Evolutionary conservation across 1,284 basidiomycete species (phyloP).

Genomic region (Apiotrichum sp.): DNA sequence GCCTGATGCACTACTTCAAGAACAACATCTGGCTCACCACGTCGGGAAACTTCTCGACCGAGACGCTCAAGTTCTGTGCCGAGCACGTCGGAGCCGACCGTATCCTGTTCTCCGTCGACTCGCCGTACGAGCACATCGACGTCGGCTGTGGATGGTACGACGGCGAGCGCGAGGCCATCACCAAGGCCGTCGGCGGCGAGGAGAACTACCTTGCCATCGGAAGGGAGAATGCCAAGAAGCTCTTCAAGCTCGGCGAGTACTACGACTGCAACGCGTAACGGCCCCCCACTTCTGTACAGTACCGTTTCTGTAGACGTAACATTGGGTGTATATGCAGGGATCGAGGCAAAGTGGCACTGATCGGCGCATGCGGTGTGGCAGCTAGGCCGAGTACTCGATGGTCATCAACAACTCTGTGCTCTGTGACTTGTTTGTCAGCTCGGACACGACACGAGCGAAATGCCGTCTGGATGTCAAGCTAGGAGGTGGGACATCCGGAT

Average conservation of each 20-base stretch:
- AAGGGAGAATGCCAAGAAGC: constrained; percentile 19
- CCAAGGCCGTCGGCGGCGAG: constrained; percentile 15
- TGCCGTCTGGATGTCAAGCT: too few relatives aligned
- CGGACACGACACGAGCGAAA: too few relatives aligned
- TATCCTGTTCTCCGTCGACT: constrained; percentile 42
- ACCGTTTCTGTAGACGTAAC: too few relatives aligned
- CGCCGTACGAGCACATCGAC: constrained; percentile 41
- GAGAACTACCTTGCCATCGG: constrained; percentile 18
- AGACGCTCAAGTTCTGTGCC: constrained; percentile 30
- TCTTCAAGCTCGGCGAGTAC: constrained; percentile 20
- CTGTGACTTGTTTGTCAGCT: too few relatives aligned
- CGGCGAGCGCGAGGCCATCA: constrained; percentile 9
- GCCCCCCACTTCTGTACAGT: background rate
- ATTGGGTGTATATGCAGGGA: too few relatives aligned
- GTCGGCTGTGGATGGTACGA: constrained; percentile 38
- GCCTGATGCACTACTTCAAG: constrained; percentile 18
- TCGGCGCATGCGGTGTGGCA: too few relatives aligned
- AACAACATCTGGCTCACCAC: constrained; percentile 23
- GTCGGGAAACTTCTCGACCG: constrained; percentile 16
- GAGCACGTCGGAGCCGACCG: constrained; percentile 32
- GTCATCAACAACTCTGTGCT: too few relatives aligned
- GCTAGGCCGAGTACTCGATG: too few relatives aligned
- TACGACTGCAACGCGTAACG: constrained; percentile 14
- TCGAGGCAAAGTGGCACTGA: too few relatives aligned
- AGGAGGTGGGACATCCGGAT: too few relatives aligned